Evolutionary conservation across 2,329 filamentous ascomycete genomes (phyloP).

Genomic region (Zymoseptoria pseudotritici): DNA sequence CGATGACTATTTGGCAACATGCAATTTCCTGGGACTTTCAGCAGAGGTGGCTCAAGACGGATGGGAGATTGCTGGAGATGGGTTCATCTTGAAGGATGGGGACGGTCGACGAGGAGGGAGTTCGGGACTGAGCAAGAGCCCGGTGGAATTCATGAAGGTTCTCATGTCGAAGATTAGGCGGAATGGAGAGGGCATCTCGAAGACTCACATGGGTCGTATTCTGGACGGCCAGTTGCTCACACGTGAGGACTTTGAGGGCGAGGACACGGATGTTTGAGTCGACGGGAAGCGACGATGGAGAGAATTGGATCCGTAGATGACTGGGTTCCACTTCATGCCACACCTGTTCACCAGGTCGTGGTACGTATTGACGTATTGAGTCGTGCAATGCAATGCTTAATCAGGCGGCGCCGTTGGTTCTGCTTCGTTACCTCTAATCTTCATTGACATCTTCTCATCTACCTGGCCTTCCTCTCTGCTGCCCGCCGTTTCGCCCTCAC

Average conservation of each 20-base stretch:
- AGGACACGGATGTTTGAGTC: not conserved
- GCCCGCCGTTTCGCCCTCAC: not conserved
- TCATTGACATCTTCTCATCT: not conserved
- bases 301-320: no score
- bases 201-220: slow-evolving; percentile 23
- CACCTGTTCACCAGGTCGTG: no score
- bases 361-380: no score
- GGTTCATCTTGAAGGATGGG: slow-evolving; percentile 19
- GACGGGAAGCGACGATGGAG: no score
- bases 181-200: slow-evolving; percentile 18
- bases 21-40: slow-evolving; percentile 13
- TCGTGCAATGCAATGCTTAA: no score
- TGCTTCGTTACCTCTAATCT: no score
- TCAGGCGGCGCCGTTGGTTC: no score
- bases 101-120: slow-evolving; percentile 4
- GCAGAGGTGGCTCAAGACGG: slow-evolving; percentile 5
- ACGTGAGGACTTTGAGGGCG: slow-evolving; percentile 7
- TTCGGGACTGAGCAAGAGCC: slow-evolving; percentile 7
- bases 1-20: slow-evolving; percentile 42
- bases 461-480: not conserved
- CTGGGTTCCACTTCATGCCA: no score
- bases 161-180: slow-evolving; percentile 18
- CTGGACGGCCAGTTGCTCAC: slow-evolving; percentile 16
- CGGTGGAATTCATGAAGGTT: slow-evolving; percentile 19
- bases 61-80: slow-evolving; percentile 17